Percentiles rank a stretch among this genome's conserved stretches.
These are phyloP conservation scores for Phellopilus nigrolimitatus DNA, from an alignment of 1,284 basidiomycete species.

Conservation along the genomic window DNA sequence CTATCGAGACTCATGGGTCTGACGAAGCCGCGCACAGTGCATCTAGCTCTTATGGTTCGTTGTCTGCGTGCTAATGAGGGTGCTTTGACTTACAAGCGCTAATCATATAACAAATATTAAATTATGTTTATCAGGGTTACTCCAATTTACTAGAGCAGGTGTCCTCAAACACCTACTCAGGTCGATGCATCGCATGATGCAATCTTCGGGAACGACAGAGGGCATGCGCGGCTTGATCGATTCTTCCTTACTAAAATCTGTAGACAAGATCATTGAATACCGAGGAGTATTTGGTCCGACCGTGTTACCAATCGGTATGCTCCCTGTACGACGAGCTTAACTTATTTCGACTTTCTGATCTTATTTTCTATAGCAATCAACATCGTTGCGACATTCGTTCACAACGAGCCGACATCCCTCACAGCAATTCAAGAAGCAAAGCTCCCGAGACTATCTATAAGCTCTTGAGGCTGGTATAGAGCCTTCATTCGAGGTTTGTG, in stretches of 20 bases:
- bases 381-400: slow-evolving; percentile 96
- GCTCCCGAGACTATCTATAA: slow-evolving; percentile 89
- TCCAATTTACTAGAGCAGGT: slow-evolving; percentile 64
- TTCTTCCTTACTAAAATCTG: slow-evolving; percentile 78
- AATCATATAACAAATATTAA: too few relatives aligned
- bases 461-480: slow-evolving; percentile 84
- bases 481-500: slow-evolving; percentile 74
- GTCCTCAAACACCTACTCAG: slow-evolving; percentile 89
- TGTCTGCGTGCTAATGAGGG: too few relatives aligned
- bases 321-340: not conserved
- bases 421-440: slow-evolving; percentile 89
- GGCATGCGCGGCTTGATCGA: slow-evolving; percentile 94
- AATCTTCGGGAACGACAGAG: slow-evolving; percentile 89
- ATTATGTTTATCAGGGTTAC: slow-evolving; percentile 40
- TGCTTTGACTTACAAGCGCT: too few relatives aligned
- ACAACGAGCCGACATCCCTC: slow-evolving; percentile 97
- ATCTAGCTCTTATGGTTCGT: slow-evolving; percentile 52
- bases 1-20: slow-evolving; percentile 52
- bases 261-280: slow-evolving; percentile 87
- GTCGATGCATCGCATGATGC: slow-evolving; percentile 95
- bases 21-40: slow-evolving; percentile 44
- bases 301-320: slow-evolving; percentile 75
- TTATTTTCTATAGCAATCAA: slow-evolving; percentile 70
- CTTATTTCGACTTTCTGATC: slow-evolving; percentile 1
- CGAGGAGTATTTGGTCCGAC: slow-evolving; percentile 82